These are phyloP conservation scores for Xylariaceae sp. DNA, from an alignment of 2,329 filamentous ascomycete genomes.

Conservation along the genomic window DNA sequence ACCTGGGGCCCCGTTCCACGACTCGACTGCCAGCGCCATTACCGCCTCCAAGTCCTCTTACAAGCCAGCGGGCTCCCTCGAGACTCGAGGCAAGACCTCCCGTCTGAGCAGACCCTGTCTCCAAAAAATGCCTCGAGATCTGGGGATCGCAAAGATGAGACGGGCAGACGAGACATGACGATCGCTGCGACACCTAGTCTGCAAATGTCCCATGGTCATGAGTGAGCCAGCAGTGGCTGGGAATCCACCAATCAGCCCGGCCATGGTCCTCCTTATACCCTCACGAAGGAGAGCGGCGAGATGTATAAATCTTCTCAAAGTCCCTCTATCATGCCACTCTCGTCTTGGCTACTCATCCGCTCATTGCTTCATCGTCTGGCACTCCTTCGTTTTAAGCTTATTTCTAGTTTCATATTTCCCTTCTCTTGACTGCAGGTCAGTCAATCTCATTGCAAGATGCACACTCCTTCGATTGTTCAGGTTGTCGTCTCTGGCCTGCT, in stretches of 20 bases:
- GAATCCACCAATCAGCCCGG: neutral
- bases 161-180: neutral
- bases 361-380: neutral
- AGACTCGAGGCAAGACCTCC: too few relatives aligned
- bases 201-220: neutral
- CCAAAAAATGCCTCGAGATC: too few relatives aligned
- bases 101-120: too few relatives aligned
- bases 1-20: neutral
- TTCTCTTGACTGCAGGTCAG: conserved; percentile 27
- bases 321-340: conserved; percentile 4
- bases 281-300: too few relatives aligned
- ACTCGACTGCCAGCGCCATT: neutral
- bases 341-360: conserved; percentile 1
- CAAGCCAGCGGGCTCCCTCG: too few relatives aligned
- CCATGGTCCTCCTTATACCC: neutral
- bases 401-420: conserved; percentile 11
- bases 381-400: conserved; percentile 1
- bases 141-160: too few relatives aligned
- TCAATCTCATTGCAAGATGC: conserved; percentile 24
- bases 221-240: neutral
- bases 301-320: conserved; percentile 4
- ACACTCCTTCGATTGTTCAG: conserved; percentile 26
- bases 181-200: conserved; percentile 1
- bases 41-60: too few relatives aligned
- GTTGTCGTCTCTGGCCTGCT: conserved; percentile 26